Evolutionary conservation across 2,329 filamentous ascomycete species (phyloP).

Genomic region (Calonectria fujianensis): DNA sequence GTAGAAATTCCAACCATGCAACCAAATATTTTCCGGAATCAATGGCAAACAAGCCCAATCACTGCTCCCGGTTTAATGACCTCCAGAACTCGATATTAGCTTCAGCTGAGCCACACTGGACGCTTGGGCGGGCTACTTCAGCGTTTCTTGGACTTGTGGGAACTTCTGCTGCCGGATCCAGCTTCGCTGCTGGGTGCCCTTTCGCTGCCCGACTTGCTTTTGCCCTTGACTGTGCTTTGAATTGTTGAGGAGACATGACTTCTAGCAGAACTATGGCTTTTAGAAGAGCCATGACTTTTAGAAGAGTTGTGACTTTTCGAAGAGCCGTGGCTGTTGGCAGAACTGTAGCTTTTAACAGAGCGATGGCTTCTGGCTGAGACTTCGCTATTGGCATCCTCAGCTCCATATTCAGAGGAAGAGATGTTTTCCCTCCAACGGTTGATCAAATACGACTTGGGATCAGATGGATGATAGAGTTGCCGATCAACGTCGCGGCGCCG

Average conservation of each 20-base stretch:
- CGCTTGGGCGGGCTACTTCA: neutral
- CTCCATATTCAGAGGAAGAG: neutral
- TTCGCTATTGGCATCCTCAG: neutral
- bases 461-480: neutral
- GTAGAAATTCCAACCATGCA: too few species aligned
- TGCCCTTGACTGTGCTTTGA: neutral
- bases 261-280: neutral
- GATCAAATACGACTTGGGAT: neutral
- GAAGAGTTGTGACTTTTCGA: neutral
- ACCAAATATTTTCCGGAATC: too few species aligned
- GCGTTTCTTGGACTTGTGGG: neutral
- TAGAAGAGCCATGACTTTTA: too few species aligned
- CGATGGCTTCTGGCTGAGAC: neutral
- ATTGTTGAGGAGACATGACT: neutral
- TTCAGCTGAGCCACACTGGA: neutral
- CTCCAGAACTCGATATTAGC: too few species aligned
- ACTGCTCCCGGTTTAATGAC: neutral
- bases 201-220: neutral
- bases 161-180: neutral
- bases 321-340: neutral
- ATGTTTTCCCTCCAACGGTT: neutral
- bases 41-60: neutral
- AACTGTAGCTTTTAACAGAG: neutral
- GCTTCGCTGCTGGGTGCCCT: neutral
- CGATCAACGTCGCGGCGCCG: neutral